phyloP scores from a whole-genome alignment of 2,329 filamentous ascomycete genomes.

The Shiraia sp. region DNA sequence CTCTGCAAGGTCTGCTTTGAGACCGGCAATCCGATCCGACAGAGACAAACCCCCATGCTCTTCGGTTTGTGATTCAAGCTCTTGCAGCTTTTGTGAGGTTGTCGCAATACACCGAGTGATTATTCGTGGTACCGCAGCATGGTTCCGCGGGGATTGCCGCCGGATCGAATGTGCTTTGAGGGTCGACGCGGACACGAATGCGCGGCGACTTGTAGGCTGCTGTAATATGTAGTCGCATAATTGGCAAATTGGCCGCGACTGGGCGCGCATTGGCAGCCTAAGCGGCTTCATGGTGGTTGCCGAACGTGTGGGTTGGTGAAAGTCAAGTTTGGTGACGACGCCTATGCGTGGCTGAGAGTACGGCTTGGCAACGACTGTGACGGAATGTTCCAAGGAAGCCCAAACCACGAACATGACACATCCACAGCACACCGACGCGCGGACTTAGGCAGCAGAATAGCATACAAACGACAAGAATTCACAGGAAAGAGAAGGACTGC shows the following conservation, averaged over 20 bases:
- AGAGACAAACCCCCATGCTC: conserved; percentile 14
- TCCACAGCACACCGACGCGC: conserved; percentile 15
- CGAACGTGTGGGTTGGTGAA: conserved; percentile 12
- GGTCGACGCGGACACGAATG: conserved; percentile 29
- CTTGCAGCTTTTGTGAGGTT: conserved; percentile 15
- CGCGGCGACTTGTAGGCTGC: conserved; percentile 33
- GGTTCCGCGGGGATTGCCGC: conserved; percentile 23
- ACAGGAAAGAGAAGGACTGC: conserved; percentile 1
- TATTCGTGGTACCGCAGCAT: conserved; percentile 18
- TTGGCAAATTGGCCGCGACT: conserved; percentile 37
- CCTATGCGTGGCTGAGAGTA: conserved; percentile 17
- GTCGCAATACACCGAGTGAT: conserved; percentile 26
- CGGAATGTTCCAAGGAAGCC: conserved; percentile 13
- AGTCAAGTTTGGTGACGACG: conserved; percentile 22
- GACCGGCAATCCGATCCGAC: conserved; percentile 21
- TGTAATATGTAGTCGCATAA: conserved; percentile 38
- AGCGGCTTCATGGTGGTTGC: conserved; percentile 32
- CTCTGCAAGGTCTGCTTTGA: conserved; percentile 27
- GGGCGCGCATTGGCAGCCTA: conserved; percentile 30
- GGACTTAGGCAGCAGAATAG: conserved; percentile 19
- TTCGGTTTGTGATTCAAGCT: conserved; percentile 10
- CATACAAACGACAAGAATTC: conserved; percentile 2
- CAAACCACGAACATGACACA: conserved; percentile 20
- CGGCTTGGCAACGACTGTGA: conserved; percentile 8
- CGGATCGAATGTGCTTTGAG: conserved; percentile 29